phyloP scores from a whole-genome alignment of 1,139 yeast genomes.

The Magnusiomyces sp. region DNA sequence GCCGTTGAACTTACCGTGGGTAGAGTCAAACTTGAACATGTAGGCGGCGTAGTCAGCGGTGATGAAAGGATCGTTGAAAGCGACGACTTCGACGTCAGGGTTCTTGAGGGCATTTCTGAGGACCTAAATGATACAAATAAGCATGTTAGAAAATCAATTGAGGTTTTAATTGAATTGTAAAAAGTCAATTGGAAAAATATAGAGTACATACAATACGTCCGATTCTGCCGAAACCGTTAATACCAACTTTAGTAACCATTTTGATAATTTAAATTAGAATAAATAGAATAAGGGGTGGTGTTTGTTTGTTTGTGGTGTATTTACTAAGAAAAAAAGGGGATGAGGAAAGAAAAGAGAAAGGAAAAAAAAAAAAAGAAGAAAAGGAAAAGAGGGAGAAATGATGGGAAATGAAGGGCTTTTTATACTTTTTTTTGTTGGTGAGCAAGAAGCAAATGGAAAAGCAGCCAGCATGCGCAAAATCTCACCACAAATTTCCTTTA shows the following conservation, averaged over 20 bases:
- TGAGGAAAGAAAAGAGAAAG: constrained; percentile 2
- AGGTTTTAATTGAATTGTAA: background rate
- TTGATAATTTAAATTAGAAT: constrained; percentile 6
- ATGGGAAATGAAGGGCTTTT: constrained; percentile 8
- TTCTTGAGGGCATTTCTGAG: constrained; percentile 67
- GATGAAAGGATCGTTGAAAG: constrained; percentile 79
- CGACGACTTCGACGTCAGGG: constrained; percentile 66
- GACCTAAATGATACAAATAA: constrained; percentile 23
- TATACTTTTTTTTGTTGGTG: constrained; percentile 8
- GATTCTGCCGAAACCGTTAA: constrained; percentile 85
- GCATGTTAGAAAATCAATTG: constrained; percentile 17
- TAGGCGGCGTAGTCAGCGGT: constrained; percentile 76
- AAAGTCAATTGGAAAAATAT: background rate
- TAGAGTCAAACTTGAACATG: constrained; percentile 84
- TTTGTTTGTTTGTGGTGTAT: background rate
- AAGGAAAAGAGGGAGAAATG: background rate
- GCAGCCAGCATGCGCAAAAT: no score
- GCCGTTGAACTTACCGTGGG: constrained; percentile 72
- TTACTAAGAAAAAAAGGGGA: background rate
- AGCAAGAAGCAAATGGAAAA: background rate
- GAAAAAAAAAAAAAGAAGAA: constrained; percentile 4
- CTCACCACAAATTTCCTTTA: no score
- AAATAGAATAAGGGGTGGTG: background rate
- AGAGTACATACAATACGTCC: constrained; percentile 51
- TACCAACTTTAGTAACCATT: constrained; percentile 51